Conservation (phyloP, 2,329 filamentous ascomycete genomes). For the Macrophomina tecta region DNA sequence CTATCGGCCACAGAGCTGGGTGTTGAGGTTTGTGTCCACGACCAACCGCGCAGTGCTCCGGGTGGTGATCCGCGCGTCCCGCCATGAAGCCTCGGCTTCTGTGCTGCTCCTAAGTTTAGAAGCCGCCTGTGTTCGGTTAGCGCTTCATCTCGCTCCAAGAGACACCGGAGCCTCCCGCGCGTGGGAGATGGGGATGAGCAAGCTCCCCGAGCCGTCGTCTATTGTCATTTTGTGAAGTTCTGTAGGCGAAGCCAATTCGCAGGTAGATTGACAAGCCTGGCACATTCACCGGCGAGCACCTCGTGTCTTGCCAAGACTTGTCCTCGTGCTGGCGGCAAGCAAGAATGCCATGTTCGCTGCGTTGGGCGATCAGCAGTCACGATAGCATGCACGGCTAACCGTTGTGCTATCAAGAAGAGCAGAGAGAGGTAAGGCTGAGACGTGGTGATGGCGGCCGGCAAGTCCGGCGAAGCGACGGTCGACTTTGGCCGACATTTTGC, state of each 20-base stretch:
- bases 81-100: background rate
- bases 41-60: conserved; percentile 7
- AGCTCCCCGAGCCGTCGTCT: background rate
- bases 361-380: background rate
- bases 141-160: conserved; percentile 8
- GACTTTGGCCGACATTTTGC: conserved; percentile 16
- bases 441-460: conserved; percentile 4
- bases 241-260: background rate
- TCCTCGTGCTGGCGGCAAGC: background rate
- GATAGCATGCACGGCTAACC: background rate
- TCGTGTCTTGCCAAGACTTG: background rate
- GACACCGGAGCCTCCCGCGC: conserved; percentile 15
- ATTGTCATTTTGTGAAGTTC: conserved; percentile 1
- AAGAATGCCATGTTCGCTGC: background rate
- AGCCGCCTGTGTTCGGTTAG: background rate
- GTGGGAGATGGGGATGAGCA: conserved; percentile 21
- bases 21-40: conserved; percentile 6
- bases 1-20: background rate
- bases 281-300: background rate
- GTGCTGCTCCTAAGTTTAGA: conserved; percentile 13
- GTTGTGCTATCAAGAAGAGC: background rate
- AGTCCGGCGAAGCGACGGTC: conserved; percentile 12
- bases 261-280: background rate
- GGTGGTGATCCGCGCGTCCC: conserved; percentile 7
- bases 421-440: conserved; percentile 17